A percentile compares a stretch with the other conserved stretches of the same genome.
These are phyloP conservation scores for Quercus agrifolia DNA, from an alignment of 306 rosid species.

Conservation along the genomic window DNA sequence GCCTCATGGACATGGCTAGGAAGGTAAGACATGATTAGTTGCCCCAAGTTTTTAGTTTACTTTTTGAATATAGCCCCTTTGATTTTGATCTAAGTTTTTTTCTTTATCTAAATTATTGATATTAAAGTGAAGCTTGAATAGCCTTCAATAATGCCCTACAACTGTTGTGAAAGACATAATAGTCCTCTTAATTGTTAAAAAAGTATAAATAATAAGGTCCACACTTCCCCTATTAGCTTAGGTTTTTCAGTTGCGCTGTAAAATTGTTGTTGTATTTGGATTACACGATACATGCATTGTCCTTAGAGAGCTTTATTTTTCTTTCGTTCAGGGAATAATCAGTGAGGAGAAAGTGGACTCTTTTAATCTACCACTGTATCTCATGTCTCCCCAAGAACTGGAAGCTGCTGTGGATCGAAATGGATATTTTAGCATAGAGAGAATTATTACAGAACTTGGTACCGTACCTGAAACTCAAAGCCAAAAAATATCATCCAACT, in stretches of 20 bases:
- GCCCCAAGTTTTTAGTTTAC: not conserved
- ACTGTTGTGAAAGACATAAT: not conserved
- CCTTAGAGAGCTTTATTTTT: not conserved
- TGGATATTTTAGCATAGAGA: constrained; percentile 12
- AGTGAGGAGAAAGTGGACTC: constrained; percentile 17
- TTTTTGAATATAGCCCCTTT: not conserved
- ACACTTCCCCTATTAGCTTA: too few relatives aligned
- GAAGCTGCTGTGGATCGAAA: constrained; percentile 9
- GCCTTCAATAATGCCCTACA: not conserved
- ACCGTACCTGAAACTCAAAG: too few relatives aligned
- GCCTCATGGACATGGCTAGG: constrained; percentile 32
- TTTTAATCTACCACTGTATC: constrained; percentile 22
- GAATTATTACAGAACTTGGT: not conserved
- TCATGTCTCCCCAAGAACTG: constrained; percentile 11
- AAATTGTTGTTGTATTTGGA: too few relatives aligned
- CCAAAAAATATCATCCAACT: too few relatives aligned
- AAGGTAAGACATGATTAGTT: constrained; percentile 19
- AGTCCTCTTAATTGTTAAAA: too few relatives aligned
- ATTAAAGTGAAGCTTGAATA: not conserved
- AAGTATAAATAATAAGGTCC: too few relatives aligned
- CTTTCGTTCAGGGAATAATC: not conserved
- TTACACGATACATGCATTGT: too few relatives aligned
- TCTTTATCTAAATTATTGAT: too few relatives aligned
- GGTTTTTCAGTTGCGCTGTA: too few relatives aligned
- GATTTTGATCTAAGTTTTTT: too few relatives aligned